These are phyloP conservation scores for Calonectria fujianensis DNA, from an alignment of 2,329 filamentous ascomycete species.

Conservation along the genomic window DNA sequence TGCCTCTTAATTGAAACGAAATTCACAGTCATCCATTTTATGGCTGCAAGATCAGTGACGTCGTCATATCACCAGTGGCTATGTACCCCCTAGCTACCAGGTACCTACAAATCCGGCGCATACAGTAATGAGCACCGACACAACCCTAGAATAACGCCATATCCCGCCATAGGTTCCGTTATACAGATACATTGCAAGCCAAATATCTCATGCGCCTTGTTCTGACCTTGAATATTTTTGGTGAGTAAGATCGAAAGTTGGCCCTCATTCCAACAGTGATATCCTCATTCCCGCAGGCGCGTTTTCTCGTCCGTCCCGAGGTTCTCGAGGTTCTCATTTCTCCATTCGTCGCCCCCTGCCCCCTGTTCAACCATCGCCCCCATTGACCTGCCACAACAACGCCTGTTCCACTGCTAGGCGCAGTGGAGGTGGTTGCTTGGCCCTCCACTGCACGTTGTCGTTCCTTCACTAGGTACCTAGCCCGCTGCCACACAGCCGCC, in stretches of 20 bases:
- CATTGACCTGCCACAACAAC: slow-evolving; percentile 37
- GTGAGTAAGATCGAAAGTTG: not conserved
- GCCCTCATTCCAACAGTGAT: not conserved
- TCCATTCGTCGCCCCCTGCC: slow-evolving; percentile 24
- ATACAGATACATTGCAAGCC: not conserved
- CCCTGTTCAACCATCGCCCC: slow-evolving; percentile 14
- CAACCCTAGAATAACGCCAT: not conserved
- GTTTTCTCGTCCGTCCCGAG: not conserved
- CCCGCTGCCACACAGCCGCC: slow-evolving; percentile 39
- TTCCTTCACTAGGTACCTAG: slow-evolving; percentile 31
- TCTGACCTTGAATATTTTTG: not conserved
- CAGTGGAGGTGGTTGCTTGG: slow-evolving; percentile 28
- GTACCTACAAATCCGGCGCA: not conserved
- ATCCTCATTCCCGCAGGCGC: not conserved
- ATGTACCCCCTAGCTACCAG: not conserved
- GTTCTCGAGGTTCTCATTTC: slow-evolving; percentile 26
- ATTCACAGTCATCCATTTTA: not conserved
- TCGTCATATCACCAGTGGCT: slow-evolving; percentile 12
- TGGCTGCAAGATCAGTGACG: slow-evolving; percentile 19
- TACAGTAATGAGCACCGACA: not conserved
- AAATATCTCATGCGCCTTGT: not conserved
- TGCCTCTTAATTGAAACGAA: not conserved
- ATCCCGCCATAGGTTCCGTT: not conserved
- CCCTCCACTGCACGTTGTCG: slow-evolving; percentile 34
- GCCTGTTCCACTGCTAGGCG: slow-evolving; percentile 8